Base-by-base conservation (phyloP, 2,329 filamentous ascomycete genomes). In the Orbilia ellipsospora region DNA sequence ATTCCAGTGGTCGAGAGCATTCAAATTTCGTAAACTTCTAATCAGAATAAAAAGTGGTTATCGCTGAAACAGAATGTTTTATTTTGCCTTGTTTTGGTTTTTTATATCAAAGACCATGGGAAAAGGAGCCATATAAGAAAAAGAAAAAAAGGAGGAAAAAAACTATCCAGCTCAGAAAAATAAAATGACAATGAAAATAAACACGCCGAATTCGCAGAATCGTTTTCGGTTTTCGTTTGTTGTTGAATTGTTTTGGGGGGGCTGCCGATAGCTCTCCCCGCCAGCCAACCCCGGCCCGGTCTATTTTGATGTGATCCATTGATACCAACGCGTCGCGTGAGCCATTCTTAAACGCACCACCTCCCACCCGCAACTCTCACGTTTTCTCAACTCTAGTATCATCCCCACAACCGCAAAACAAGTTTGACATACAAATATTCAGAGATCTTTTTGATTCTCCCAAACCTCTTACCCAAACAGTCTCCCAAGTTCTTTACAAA, bases 321-420 rank as follows among this genome's bases (percentile, higher is more conserved):
- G 73, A 70, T 72, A 50, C 63, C 67, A 67, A 77, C 73, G 73
- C 73, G 73, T 66, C 63, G 63, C 61, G 31, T 36, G 26, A 64
- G 64, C 5, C 55, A 67, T 66, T 66, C 69, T 55, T 72, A 73
- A 73, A 56, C 69, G 66, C 66, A 61, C 54, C 54, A 55, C 42
- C 36, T 31, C 36, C 69, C 69, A 55, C 23, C 26, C 23, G 13
- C 18, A 20, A 55, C 15, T 23, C n/a, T 28, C 12, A 26, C 20
- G 40, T 45, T 40, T 44, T 50, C 18, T 51, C 48, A 18, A 13
- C 31, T 23, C 48, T 18, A 52, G 36, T 36, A 23, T 7, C 48
- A 15, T 52, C 42, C 50, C 20, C 40, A 36, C 8, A 60, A 16
- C 16, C 44, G 4, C 44, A 48, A 48, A 48, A 1, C 44, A 36